phyloP scores from a whole-genome alignment of 768 basidiomycete genomes.

The Hydnum rufescens region DNA sequence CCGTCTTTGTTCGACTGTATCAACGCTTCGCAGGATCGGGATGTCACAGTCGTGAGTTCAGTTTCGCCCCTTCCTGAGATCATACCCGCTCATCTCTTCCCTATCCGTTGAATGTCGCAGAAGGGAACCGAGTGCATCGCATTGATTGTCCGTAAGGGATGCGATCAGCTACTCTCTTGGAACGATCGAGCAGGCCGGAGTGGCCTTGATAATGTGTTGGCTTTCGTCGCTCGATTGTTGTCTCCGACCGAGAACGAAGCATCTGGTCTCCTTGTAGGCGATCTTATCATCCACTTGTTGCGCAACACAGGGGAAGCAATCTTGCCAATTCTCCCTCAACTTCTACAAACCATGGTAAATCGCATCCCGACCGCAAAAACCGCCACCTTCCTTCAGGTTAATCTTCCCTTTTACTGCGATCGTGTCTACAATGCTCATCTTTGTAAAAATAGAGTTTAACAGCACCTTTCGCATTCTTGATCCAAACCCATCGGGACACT shows the following conservation, averaged over 20 bases:
- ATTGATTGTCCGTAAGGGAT: conserved; percentile 70
- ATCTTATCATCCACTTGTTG: conserved; percentile 83
- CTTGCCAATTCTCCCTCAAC: conserved; percentile 66
- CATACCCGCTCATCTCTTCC: neutral
- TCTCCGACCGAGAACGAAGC: conserved; percentile 66
- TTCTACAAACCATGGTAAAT: conserved; percentile 64
- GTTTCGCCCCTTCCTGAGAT: no score
- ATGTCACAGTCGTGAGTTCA: conserved; percentile 30
- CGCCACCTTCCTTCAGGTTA: conserved; percentile 75
- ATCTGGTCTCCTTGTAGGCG: conserved; percentile 82
- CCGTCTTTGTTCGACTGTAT: conserved; percentile 56
- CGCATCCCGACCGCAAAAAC: conserved; percentile 76
- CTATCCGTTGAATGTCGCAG: conserved; percentile 20
- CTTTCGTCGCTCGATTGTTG: conserved; percentile 58
- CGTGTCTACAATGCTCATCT: neutral
- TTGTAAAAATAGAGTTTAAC: conserved; percentile 44
- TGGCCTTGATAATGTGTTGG: conserved; percentile 58
- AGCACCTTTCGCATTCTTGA: conserved; percentile 84
- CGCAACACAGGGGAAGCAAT: conserved; percentile 65
- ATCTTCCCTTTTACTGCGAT: conserved; percentile 6
- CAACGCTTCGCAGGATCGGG: conserved; percentile 58
- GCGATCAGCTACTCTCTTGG: conserved; percentile 64
- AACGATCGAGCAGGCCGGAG: conserved; percentile 40
- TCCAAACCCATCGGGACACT: conserved; percentile 67
- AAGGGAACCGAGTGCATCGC: conserved; percentile 72